These are phyloP conservation scores for Papiliotrema terrestris DNA, from an alignment of 1,284 basidiomycete species.

Conservation along the genomic window DNA sequence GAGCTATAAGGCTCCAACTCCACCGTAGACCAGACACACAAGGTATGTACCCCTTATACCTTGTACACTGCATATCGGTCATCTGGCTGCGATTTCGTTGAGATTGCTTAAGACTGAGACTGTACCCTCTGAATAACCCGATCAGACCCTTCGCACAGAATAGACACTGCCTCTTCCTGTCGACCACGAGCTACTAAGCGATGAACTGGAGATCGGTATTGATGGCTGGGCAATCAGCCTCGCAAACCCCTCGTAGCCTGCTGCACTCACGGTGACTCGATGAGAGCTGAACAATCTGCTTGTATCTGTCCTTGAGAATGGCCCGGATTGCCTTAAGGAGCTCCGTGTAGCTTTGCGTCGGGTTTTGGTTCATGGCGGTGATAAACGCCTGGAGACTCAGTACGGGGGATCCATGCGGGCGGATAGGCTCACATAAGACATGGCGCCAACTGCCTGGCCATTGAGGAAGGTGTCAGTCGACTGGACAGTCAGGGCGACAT, in stretches of 20 bases:
- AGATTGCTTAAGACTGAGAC: too few relatives aligned
- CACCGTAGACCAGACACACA: too few relatives aligned
- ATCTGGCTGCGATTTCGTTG: too few relatives aligned
- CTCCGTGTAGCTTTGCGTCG: conserved; percentile 1
- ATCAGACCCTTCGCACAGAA: too few relatives aligned
- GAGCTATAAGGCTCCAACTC: too few relatives aligned
- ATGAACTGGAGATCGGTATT: conserved; percentile 4
- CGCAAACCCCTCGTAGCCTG: neutral
- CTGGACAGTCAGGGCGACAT: neutral
- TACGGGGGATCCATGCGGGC: neutral
- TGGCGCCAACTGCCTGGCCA: conserved; percentile 1
- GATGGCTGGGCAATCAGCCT: neutral
- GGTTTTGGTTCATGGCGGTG: neutral
- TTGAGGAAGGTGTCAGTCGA: neutral
- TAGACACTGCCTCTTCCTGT: too few relatives aligned
- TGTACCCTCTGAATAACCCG: too few relatives aligned
- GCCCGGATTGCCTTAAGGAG: conserved; percentile 2
- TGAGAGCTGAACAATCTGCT: conserved; percentile 3
- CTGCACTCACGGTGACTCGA: conserved; percentile 4
- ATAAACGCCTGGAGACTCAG: conserved; percentile 1
- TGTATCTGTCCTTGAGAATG: neutral
- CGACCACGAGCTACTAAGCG: too few relatives aligned
- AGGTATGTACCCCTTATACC: too few relatives aligned
- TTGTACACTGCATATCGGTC: too few relatives aligned
- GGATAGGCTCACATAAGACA: conserved; percentile 2